Percentiles rank a stretch among this genome's conserved stretches.
phyloP scores from a whole-genome alignment of 2,329 filamentous ascomycete genomes.

The Talaromyces sp. region DNA sequence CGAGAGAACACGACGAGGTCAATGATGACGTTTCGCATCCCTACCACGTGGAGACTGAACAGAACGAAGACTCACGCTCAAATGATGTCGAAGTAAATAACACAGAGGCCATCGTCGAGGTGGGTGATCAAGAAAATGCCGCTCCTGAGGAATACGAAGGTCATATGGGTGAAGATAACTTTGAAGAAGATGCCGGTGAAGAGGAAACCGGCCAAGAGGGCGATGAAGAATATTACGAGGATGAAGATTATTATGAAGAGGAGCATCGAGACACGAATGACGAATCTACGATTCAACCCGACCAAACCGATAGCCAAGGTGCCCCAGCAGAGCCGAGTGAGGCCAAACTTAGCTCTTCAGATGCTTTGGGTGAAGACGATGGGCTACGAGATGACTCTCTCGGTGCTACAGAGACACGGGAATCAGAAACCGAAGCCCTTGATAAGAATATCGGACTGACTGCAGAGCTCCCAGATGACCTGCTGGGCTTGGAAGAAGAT shows the following conservation, averaged over 20 bases:
- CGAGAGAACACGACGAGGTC: not conserved
- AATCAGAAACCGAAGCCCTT: not conserved
- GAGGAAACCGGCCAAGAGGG: constrained; percentile 12
- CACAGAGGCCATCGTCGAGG: not conserved
- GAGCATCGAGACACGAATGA: constrained; percentile 10
- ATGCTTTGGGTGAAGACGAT: not conserved
- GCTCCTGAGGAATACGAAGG: not conserved
- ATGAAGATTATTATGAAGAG: constrained; percentile 10
- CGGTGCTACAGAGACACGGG: not conserved
- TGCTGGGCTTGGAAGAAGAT: constrained; percentile 28
- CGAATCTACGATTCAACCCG: not conserved
- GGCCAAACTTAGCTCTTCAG: not conserved
- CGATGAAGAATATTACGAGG: not conserved
- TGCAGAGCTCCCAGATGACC: constrained; percentile 18
- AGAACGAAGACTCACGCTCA: not conserved
- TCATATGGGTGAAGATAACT: not conserved
- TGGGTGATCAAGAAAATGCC: not conserved
- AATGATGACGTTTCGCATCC: not conserved
- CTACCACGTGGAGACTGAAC: not conserved
- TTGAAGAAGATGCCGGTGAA: constrained; percentile 6
- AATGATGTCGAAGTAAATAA: constrained; percentile 2
- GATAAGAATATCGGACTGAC: constrained; percentile 10
- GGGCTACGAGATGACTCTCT: not conserved
- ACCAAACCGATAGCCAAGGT: constrained; percentile 6
- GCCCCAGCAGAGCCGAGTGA: not conserved